phyloP scores from a whole-genome alignment of 176 grass and related monocot species.

The Lolium rigidum region DNA sequence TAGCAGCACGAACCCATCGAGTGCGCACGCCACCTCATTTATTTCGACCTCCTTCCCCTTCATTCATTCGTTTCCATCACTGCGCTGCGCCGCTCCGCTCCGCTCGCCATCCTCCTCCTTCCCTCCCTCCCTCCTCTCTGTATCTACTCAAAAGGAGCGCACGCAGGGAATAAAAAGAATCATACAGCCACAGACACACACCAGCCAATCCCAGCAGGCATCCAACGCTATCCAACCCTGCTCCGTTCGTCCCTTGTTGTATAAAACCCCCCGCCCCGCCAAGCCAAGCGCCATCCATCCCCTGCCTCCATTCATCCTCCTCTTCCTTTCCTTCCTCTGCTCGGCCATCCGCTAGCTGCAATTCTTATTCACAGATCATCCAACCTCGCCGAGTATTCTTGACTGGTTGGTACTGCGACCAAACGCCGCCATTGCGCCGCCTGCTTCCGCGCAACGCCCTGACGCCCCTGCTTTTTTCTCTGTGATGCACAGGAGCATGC shows the following conservation, averaged over 20 bases:
- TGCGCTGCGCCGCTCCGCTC: not conserved
- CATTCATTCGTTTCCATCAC: constrained; percentile 35
- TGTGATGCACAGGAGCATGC: constrained; percentile 35
- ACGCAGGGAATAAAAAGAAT: constrained; percentile 25
- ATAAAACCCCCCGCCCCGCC: constrained; percentile 36
- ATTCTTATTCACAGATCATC: not conserved
- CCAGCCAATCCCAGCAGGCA: constrained; percentile 41
- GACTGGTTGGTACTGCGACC: not conserved
- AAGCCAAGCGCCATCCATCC: constrained; percentile 29
- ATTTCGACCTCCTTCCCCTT: constrained; percentile 15
- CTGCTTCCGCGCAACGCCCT: not conserved
- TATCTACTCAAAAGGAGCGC: constrained; percentile 54
- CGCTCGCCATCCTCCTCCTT: not conserved
- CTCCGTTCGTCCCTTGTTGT: constrained; percentile 17
- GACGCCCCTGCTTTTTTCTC: no score
- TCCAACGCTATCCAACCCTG: constrained; percentile 34
- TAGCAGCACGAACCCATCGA: constrained; percentile 47
- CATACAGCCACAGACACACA: not conserved
- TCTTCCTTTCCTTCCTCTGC: not conserved
- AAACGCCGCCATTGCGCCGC: not conserved
- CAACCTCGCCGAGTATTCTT: not conserved
- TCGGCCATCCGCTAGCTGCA: no score
- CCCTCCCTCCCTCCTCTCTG: not conserved
- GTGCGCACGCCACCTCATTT: constrained; percentile 59
- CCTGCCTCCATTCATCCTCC: not conserved